A percentile compares a stretch with the other conserved stretches of the same genome.
phyloP scores from a whole-genome alignment of 305 asterid genomes.

The Monarda citriodora region DNA sequence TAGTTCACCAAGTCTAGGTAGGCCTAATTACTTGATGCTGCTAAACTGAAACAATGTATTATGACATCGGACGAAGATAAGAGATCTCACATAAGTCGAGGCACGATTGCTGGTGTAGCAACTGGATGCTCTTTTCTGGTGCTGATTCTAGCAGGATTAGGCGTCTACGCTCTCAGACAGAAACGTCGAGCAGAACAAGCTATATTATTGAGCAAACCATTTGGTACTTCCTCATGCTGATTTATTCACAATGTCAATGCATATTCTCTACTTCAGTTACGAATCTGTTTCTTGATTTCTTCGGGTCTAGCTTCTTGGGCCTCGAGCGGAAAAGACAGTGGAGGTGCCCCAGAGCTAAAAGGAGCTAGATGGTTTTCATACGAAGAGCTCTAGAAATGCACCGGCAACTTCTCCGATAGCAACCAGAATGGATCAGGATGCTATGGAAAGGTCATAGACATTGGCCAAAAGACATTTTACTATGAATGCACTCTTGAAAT shows the following conservation, averaged over 20 bases:
- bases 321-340: constrained; percentile 87
- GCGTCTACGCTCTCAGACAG: constrained; percentile 71
- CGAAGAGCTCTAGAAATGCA: constrained; percentile 91
- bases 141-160: constrained; percentile 67
- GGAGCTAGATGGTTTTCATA: constrained; percentile 97
- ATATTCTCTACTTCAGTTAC: background rate
- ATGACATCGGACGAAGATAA: constrained; percentile 48
- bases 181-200: constrained; percentile 94
- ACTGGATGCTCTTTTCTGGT: constrained; percentile 63
- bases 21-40: background rate
- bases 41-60: background rate
- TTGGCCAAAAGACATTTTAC: background rate
- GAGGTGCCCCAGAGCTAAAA: constrained; percentile 96
- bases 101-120: constrained; percentile 60
- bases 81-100: constrained; percentile 49
- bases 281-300: constrained; percentile 15
- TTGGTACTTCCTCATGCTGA: constrained; percentile 43
- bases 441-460: constrained; percentile 76
- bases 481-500: constrained; percentile 1
- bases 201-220: constrained; percentile 81
- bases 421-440: constrained; percentile 96
- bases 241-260: background rate
- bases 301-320: constrained; percentile 76
- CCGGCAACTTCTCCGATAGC: constrained; percentile 71
- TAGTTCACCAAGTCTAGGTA: background rate